Evolutionary conservation across 306 rosid species (phyloP).

Genomic region (Ceratonia siliqua): DNA sequence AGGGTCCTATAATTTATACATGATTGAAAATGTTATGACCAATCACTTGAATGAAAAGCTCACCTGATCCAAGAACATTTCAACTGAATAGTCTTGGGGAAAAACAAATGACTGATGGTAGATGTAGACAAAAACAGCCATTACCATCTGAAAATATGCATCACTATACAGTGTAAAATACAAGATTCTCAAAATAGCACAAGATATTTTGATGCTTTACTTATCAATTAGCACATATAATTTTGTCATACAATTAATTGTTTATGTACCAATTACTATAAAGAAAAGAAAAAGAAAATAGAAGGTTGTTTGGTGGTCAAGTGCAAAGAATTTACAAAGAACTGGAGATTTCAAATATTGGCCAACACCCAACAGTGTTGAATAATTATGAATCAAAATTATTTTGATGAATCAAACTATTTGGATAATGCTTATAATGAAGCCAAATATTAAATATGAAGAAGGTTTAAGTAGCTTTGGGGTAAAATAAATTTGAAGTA

Average conservation of each 20-base stretch:
- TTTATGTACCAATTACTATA: neutral
- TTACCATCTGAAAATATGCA: slow-evolving; percentile 80
- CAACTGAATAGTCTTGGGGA: slow-evolving; percentile 71
- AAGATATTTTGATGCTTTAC: neutral
- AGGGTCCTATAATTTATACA: slow-evolving; percentile 1
- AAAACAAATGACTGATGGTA: slow-evolving; percentile 84
- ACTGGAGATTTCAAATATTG: neutral
- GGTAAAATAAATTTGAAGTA: too few relatives aligned
- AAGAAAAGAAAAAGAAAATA: neutral
- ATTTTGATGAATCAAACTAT: neutral
- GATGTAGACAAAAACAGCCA: slow-evolving; percentile 95
- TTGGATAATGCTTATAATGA: neutral
- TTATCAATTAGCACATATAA: slow-evolving; percentile 7
- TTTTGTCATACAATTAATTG: neutral
- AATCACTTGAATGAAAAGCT: slow-evolving; percentile 11
- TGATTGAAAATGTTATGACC: slow-evolving; percentile 10
- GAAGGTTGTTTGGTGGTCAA: neutral
- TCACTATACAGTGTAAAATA: neutral
- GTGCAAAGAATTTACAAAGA: neutral
- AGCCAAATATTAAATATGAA: too few relatives aligned
- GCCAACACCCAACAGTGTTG: neutral
- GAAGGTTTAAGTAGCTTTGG: too few relatives aligned
- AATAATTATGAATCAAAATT: neutral
- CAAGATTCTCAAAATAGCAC: slow-evolving; percentile 8
- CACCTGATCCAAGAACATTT: slow-evolving; percentile 80